Conservation (phyloP, 176 grass and related monocot genomes). For the Canna indica region DNA sequence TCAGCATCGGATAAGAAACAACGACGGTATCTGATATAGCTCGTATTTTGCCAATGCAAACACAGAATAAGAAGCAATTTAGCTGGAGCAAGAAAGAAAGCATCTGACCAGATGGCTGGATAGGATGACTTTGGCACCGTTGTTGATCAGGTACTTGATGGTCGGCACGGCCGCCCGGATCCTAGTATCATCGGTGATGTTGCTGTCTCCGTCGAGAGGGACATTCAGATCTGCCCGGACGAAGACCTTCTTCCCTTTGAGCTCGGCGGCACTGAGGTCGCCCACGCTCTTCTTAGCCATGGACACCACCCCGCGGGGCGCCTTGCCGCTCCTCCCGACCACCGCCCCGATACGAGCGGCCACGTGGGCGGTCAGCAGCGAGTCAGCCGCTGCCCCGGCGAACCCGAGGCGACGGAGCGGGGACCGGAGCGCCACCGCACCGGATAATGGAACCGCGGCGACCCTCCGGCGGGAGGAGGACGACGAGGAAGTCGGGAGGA, state of each 20-base stretch:
- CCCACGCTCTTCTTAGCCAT: constrained; percentile 67
- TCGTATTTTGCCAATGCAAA: too few relatives aligned
- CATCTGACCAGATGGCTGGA: constrained; percentile 53
- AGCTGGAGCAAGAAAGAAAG: not conserved
- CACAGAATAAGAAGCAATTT: not conserved
- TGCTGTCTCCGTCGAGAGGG: constrained; percentile 55
- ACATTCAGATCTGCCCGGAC: constrained; percentile 65
- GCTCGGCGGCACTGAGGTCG: constrained; percentile 42
- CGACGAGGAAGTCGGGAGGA: constrained; percentile 26
- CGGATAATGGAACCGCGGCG: not conserved
- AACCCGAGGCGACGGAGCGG: constrained; percentile 14
- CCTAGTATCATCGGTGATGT: constrained; percentile 65
- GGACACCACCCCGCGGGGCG: constrained; percentile 31
- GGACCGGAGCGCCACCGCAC: constrained; percentile 29
- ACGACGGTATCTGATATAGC: too few relatives aligned
- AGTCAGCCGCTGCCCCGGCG: constrained; percentile 13
- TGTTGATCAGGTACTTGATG: constrained; percentile 46
- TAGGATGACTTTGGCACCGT: constrained; percentile 68
- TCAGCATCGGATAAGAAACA: too few relatives aligned
- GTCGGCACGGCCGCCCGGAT: constrained; percentile 60
- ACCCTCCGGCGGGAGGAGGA: constrained; percentile 26
- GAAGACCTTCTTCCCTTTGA: constrained; percentile 63
- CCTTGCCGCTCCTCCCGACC: constrained; percentile 21
- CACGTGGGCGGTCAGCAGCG: constrained; percentile 41
- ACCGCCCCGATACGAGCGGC: constrained; percentile 32